phyloP scores from a whole-genome alignment of 2,329 filamentous ascomycete genomes.

The Claviceps lovelessii region DNA sequence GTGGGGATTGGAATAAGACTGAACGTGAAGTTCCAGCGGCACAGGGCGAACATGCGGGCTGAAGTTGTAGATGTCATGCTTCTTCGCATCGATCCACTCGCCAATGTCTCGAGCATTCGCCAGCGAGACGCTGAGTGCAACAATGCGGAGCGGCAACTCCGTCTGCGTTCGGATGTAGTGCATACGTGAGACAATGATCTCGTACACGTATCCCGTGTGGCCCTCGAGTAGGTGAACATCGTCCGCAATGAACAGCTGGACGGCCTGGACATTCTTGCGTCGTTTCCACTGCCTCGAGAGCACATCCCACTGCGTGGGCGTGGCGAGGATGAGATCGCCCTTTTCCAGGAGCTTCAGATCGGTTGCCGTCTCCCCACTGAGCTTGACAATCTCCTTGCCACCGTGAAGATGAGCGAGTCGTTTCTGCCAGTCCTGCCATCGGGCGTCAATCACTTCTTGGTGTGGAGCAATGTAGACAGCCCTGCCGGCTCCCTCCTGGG shows the following conservation, averaged over 20 bases:
- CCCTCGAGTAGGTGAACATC: constrained; percentile 89
- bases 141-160: constrained; percentile 69
- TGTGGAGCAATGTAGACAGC: constrained; percentile 91
- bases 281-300: constrained; percentile 92
- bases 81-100: constrained; percentile 95
- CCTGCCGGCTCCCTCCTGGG: constrained; percentile 40
- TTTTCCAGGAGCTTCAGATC: constrained; percentile 80
- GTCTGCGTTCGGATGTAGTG: constrained; percentile 87
- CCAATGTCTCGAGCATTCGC: constrained; percentile 88
- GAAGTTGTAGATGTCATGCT: constrained; percentile 98
- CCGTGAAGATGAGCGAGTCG: constrained; percentile 58
- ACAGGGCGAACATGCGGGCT: constrained; percentile 81
- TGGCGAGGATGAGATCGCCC: constrained; percentile 82
- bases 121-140: constrained; percentile 82
- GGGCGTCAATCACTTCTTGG: constrained; percentile 78
- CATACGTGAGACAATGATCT: constrained; percentile 95
- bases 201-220: constrained; percentile 75
- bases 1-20: constrained; percentile 90
- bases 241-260: constrained; percentile 86
- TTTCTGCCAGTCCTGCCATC: constrained; percentile 72
- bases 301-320: constrained; percentile 89
- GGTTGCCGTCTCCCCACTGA: constrained; percentile 82
- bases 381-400: constrained; percentile 80
- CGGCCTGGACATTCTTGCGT: constrained; percentile 83
- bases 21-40: constrained; percentile 83